Conservation (phyloP, 208 protist species). For the Plasmodiophora brassicae region DNA sequence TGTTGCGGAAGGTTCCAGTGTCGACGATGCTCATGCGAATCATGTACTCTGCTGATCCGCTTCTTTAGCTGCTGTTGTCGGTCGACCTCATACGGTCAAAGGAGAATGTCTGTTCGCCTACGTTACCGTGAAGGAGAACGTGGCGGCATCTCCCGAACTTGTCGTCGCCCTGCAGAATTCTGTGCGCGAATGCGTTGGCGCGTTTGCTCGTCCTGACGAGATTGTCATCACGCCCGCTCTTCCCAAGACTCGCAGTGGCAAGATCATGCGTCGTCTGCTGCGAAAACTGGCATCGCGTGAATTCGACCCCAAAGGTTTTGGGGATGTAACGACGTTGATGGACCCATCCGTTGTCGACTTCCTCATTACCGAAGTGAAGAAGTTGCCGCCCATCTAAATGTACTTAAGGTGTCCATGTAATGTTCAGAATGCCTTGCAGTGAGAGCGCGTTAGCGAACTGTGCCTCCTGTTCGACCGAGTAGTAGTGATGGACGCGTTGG, state of each 20-base stretch:
- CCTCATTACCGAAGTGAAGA: conserved; percentile 14
- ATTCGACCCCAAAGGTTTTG: not conserved
- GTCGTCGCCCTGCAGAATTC: not conserved
- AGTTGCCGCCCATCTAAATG: conserved; percentile 1
- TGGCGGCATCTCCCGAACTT: conserved; percentile 29
- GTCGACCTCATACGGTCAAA: not conserved
- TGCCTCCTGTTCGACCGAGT: no score
- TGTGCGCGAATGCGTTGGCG: conserved; percentile 74
- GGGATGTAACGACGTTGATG: not conserved
- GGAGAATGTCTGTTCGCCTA: conserved; percentile 80
- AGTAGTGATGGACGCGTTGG: no score
- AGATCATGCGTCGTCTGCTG: conserved; percentile 94
- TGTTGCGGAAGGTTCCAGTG: conserved; percentile 33
- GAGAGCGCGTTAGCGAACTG: no score
- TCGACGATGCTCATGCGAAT: not conserved
- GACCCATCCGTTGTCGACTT: conserved; percentile 22
- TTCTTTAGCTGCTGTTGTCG: conserved; percentile 13
- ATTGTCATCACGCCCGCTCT: conserved; percentile 67
- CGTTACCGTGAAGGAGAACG: conserved; percentile 74
- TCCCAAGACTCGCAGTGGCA: conserved; percentile 80
- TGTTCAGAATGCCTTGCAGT: no score
- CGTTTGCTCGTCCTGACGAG: conserved; percentile 84
- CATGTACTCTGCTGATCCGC: no score
- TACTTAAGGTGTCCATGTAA: no score
- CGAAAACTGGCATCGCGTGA: conserved; percentile 81